Percentiles rank a stretch among this genome's conserved stretches.
Conservation (phyloP, 2,329 filamentous ascomycete genomes). For the Ophiostoma populinum region DNA sequence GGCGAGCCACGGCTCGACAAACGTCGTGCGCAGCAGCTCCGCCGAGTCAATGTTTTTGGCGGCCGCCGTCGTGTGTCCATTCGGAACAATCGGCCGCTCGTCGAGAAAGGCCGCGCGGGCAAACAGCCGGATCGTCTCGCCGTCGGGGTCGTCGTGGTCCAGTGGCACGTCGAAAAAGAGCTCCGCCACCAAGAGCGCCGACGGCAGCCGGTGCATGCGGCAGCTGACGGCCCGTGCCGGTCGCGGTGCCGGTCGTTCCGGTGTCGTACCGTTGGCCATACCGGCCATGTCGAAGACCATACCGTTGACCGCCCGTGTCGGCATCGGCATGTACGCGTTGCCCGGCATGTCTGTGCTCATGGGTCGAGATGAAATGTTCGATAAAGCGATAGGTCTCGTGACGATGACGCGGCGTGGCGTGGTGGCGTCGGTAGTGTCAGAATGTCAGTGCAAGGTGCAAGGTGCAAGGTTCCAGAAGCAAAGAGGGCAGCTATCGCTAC, state of each 20-base stretch:
- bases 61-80: slow-evolving; percentile 18
- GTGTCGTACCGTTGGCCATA: too few species aligned
- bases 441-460: too few species aligned
- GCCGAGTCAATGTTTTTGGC: slow-evolving; percentile 1
- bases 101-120: slow-evolving; percentile 54
- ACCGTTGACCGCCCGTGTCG: too few species aligned
- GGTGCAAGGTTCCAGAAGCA: too few species aligned
- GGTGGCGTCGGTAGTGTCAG: too few species aligned
- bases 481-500: too few species aligned
- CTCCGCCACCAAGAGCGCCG: slow-evolving; percentile 61
- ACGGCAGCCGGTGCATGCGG: slow-evolving; percentile 6
- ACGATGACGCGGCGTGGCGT: too few species aligned
- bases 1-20: slow-evolving; percentile 40
- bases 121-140: slow-evolving; percentile 55
- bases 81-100: slow-evolving; percentile 39
- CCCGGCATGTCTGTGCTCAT: too few species aligned
- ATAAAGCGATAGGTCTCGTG: too few species aligned
- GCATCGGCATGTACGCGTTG: too few species aligned
- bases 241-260: neutral
- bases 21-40: slow-evolving; percentile 7
- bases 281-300: too few species aligned
- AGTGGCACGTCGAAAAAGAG: slow-evolving; percentile 76
- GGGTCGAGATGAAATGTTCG: too few species aligned
- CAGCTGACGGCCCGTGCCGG: slow-evolving; percentile 6
- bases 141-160: slow-evolving; percentile 48